These are phyloP conservation scores for Isatis tinctoria DNA, from an alignment of 345 rosid genomes.

Conservation along the genomic window DNA sequence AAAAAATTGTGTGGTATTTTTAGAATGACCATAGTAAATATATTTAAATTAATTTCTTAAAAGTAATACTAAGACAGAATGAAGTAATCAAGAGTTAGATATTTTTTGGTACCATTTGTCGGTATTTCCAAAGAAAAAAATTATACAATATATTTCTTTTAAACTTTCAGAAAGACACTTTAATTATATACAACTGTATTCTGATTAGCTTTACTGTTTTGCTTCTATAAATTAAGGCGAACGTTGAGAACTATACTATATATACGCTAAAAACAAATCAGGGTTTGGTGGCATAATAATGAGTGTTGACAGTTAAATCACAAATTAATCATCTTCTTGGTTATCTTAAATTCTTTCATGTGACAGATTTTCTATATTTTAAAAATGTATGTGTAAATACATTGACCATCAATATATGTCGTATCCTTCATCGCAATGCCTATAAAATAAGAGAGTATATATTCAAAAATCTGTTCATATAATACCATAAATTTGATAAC, in stretches of 20 bases:
- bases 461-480: neutral
- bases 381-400: neutral
- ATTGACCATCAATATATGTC: neutral
- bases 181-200: neutral
- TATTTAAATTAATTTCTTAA: neutral
- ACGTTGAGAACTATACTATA: conserved; percentile 13
- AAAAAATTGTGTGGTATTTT: neutral
- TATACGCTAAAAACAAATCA: conserved; percentile 9
- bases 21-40: neutral
- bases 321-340: neutral
- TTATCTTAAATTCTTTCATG: neutral
- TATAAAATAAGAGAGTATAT: neutral
- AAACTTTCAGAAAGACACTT: neutral
- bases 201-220: neutral
- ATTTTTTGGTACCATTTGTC: neutral
- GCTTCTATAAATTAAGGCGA: neutral
- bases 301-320: neutral
- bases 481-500: neutral
- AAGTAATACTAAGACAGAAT: neutral
- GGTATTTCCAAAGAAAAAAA: neutral
- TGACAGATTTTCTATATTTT: neutral
- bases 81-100: neutral
- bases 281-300: neutral
- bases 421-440: neutral
- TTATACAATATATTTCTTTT: neutral